Base-by-base conservation (phyloP, 2,329 filamentous ascomycete genomes). In the Eutypella sp. region DNA sequence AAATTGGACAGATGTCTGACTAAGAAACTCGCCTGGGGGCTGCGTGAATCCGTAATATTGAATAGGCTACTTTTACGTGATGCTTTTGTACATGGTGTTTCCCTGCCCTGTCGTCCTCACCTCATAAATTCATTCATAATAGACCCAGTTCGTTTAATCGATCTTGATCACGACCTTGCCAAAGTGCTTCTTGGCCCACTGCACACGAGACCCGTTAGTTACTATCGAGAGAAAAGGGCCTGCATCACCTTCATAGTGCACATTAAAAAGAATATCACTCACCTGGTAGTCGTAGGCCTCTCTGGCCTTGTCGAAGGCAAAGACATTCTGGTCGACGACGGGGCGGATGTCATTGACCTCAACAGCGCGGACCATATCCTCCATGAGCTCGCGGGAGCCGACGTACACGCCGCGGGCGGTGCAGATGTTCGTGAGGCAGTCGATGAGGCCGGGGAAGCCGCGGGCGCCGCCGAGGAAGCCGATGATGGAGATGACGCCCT, bases 201-300 rank as follows among this genome's bases (percentile, higher is more conserved):
- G 25, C 40, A 40, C 23, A 41, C 6, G 36, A 33, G 13, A 18
- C 8, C 4, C 11, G 40, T 53, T 18, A 50, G 39, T 25, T 41
- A 27, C 8, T n/a, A 38, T 9, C 1, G 22, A 15, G 3, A 19
- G 33, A 20, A 10, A 41, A 24, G 23, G 19, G 22, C 15, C 20
- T n/a, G 9, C 5, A 20, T 13, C 13, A 25, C 7, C n/a, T n/a
- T n/a, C n/a, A n/a, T n/a, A n/a, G n/a, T n/a, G n/a, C n/a, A n/a
- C n/a, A n/a, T n/a, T n/a, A n/a, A n/a, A 38, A 34, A 6, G 5
- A 27, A 20, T n/a, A n/a, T n/a, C n/a, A 54, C 65, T 53, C 47
- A 68, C 75, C 69, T 78, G 72, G 49, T 79, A 75, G 45, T 78
- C 63, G 57, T 77, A 81, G 0, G 77, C 78, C 45, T 70, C 65